Percentiles rank a stretch among this genome's conserved stretches.
These are phyloP conservation scores for Glaciozyma antarctica DNA, from an alignment of 768 basidiomycete species.

Conservation along the genomic window DNA sequence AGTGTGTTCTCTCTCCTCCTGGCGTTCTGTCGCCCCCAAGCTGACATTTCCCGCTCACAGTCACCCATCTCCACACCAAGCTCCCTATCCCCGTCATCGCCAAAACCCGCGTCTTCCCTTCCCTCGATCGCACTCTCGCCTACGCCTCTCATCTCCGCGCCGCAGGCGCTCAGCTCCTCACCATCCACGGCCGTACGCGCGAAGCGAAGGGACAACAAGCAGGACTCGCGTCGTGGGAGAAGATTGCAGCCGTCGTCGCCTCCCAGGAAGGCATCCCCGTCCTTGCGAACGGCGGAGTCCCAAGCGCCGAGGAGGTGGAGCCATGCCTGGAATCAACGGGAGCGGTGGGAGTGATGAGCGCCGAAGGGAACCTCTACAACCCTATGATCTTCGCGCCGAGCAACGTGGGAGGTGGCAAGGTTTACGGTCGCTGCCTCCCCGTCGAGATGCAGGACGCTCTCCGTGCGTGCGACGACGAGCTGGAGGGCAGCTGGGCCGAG, in stretches of 20 bases:
- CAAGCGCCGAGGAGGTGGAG: slow-evolving; percentile 73
- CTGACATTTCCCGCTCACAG: slow-evolving; percentile 44
- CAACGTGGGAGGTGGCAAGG: slow-evolving; percentile 16
- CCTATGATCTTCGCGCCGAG: slow-evolving; percentile 54
- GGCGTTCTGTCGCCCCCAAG: neutral
- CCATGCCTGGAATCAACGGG: slow-evolving; percentile 73
- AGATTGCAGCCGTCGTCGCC: slow-evolving; percentile 82
- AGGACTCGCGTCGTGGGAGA: slow-evolving; percentile 41
- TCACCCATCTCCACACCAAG: slow-evolving; percentile 73
- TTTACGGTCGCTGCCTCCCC: slow-evolving; percentile 25
- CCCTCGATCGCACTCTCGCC: slow-evolving; percentile 73
- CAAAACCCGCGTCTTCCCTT: slow-evolving; percentile 85
- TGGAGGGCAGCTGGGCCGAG: slow-evolving; percentile 15
- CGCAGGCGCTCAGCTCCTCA: slow-evolving; percentile 89
- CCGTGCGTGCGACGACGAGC: slow-evolving; percentile 17
- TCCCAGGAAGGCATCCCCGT: slow-evolving; percentile 75
- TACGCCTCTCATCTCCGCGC: slow-evolving; percentile 94
- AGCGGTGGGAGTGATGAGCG: slow-evolving; percentile 86
- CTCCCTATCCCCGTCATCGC: slow-evolving; percentile 88
- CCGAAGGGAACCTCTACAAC: slow-evolving; percentile 86
- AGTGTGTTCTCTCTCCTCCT: slow-evolving; percentile 45
- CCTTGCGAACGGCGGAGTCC: slow-evolving; percentile 92
- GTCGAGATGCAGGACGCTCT: slow-evolving; percentile 22
- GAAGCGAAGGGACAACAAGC: slow-evolving; percentile 76
- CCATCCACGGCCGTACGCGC: slow-evolving; percentile 81